Conservation (phyloP, 805 yeast species). For the Candida broadrunensis region DNA sequence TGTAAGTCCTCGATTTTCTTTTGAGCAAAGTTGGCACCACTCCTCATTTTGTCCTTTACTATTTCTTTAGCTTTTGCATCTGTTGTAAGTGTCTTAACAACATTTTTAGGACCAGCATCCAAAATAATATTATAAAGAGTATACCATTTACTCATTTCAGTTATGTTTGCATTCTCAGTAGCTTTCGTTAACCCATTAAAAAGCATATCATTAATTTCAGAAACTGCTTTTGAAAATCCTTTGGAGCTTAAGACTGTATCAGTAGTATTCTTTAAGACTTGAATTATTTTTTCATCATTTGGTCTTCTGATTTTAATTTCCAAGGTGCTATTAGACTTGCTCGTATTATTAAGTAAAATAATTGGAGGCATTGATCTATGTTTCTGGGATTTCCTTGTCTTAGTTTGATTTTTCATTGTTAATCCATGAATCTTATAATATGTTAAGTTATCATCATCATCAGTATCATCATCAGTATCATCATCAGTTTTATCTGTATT, state of each 20-base stretch:
- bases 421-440: background rate
- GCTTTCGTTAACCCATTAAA: background rate
- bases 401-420: background rate
- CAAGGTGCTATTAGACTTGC: background rate
- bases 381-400: background rate
- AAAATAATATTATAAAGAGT: background rate
- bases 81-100: background rate
- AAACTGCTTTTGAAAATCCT: background rate
- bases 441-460: background rate
- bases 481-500: background rate
- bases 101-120: background rate
- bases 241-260: background rate
- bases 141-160: conserved; percentile 1
- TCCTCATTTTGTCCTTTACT: background rate
- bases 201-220: background rate
- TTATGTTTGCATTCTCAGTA: background rate
- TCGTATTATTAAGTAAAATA: background rate
- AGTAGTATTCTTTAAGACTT: background rate
- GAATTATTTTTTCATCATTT: background rate
- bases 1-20: background rate
- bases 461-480: background rate
- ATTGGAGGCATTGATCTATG: background rate
- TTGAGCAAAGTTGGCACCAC: background rate
- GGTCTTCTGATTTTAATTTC: background rate
- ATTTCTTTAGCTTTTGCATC: background rate